Conservation (phyloP, 2,329 filamentous ascomycete species). For the Ophiosphaerella korrae region DNA sequence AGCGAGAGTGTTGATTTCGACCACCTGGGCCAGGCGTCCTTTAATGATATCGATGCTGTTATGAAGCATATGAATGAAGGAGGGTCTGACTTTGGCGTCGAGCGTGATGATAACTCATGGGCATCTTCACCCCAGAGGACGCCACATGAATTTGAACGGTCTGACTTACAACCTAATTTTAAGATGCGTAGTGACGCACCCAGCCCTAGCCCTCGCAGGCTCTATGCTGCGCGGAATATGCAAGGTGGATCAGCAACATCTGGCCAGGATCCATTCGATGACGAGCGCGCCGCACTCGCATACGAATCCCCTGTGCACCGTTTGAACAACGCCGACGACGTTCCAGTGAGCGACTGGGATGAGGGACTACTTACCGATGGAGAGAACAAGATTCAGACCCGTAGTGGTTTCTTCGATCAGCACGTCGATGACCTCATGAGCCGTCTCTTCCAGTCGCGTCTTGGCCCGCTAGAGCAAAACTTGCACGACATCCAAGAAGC, state of each 20-base stretch:
- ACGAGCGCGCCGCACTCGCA: constrained; percentile 63
- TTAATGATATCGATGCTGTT: constrained; percentile 88
- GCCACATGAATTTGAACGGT: constrained; percentile 38
- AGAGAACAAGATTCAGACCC: constrained; percentile 78
- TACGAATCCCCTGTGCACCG: constrained; percentile 65
- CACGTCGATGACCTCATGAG: constrained; percentile 88
- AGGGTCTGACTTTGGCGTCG: constrained; percentile 75
- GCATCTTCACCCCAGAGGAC: constrained; percentile 42
- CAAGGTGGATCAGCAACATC: constrained; percentile 41
- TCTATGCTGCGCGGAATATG: constrained; percentile 33
- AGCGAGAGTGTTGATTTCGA: constrained; percentile 46
- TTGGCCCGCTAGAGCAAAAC: constrained; percentile 82
- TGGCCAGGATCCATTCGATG: constrained; percentile 63
- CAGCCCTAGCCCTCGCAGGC: constrained; percentile 71
- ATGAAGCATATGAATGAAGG: constrained; percentile 83
- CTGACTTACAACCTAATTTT: constrained; percentile 41
- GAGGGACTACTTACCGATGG: constrained; percentile 75
- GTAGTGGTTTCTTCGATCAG: constrained; percentile 87
- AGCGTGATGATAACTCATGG: constrained; percentile 61
- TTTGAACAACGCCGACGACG: constrained; percentile 66
- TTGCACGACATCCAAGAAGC: constrained; percentile 76
- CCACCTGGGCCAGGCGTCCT: constrained; percentile 54
- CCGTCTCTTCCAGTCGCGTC: constrained; percentile 72
- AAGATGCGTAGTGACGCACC: constrained; percentile 70
- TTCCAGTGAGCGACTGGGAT: constrained; percentile 89